These are phyloP conservation scores for Terana coerulea DNA, from an alignment of 768 basidiomycete species.

Conservation along the genomic window DNA sequence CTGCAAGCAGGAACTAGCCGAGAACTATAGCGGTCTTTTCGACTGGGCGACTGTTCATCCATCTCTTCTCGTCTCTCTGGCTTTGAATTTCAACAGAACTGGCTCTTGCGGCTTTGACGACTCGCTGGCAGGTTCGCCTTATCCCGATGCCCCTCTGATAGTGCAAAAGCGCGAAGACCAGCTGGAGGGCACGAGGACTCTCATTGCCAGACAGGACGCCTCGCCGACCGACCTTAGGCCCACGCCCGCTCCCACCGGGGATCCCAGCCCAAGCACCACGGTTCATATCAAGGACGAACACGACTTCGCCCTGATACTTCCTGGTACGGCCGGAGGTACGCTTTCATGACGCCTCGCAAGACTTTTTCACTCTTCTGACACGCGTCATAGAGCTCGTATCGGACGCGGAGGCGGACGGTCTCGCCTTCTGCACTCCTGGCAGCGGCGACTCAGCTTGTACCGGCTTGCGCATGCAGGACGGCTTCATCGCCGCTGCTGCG, in stretches of 20 bases:
- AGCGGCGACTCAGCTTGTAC: conserved; percentile 25
- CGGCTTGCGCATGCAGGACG: conserved; percentile 25
- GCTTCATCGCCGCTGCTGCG: conserved; percentile 36
- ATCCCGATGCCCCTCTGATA: too few relatives aligned
- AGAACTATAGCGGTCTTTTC: not conserved
- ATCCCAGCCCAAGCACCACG: conserved; percentile 29
- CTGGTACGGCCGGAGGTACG: conserved; percentile 30
- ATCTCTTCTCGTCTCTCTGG: conserved; percentile 1
- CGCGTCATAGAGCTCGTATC: conserved; percentile 33
- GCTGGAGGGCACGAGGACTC: not conserved
- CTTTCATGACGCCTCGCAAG: not conserved
- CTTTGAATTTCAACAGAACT: not conserved
- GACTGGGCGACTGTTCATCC: not conserved
- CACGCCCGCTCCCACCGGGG: conserved; percentile 38
- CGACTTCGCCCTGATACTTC: conserved; percentile 35
- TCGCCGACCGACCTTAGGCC: conserved; percentile 26
- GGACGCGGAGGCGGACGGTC: conserved; percentile 34
- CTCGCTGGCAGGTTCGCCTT: not conserved
- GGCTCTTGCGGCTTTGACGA: not conserved
- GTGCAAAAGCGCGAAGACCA: not conserved
- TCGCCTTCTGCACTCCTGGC: conserved; percentile 32
- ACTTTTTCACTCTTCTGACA: not conserved
- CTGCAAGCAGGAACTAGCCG: not conserved
- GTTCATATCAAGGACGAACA: conserved; percentile 29
- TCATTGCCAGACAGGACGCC: not conserved